Evolutionary conservation across 257 asterid genomes (phyloP).

Genomic region (Echites panduratus): DNA sequence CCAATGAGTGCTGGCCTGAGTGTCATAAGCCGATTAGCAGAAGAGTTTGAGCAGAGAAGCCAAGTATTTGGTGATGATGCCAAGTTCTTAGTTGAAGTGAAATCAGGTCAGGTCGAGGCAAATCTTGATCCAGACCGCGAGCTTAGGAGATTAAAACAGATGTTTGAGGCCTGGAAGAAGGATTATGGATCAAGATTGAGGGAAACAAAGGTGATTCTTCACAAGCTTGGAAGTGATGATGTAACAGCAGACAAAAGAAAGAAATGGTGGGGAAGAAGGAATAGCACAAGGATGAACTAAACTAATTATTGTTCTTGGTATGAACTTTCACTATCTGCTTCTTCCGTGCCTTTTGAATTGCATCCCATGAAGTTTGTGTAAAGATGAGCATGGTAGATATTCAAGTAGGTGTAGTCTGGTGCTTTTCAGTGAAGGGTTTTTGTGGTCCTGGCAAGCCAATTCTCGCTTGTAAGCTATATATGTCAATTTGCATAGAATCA

Average conservation of each 20-base stretch:
- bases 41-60: conserved; percentile 93
- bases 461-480: background rate
- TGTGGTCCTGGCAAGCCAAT: conserved; percentile 13
- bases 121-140: conserved; percentile 82
- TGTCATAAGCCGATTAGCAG: conserved; percentile 80
- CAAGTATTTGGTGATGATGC: conserved; percentile 93
- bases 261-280: conserved; percentile 95
- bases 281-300: conserved; percentile 58
- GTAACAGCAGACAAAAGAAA: conserved; percentile 58
- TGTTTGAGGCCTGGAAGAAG: conserved; percentile 95
- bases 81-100: conserved; percentile 87
- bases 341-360: background rate
- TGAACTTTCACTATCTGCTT: background rate
- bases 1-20: conserved; percentile 55
- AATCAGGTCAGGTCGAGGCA: conserved; percentile 84
- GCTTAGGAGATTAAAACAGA: conserved; percentile 74
- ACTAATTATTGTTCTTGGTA: background rate
- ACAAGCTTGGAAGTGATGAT: conserved; percentile 70
- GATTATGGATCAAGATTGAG: conserved; percentile 79
- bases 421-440: background rate
- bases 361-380: background rate
- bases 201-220: conserved; percentile 80
- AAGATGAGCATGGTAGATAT: conserved; percentile 7
- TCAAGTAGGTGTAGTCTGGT: background rate
- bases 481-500: background rate